Evolutionary conservation across 2,329 filamentous ascomycete genomes (phyloP).

Genomic region (Teratosphaeria destructans): DNA sequence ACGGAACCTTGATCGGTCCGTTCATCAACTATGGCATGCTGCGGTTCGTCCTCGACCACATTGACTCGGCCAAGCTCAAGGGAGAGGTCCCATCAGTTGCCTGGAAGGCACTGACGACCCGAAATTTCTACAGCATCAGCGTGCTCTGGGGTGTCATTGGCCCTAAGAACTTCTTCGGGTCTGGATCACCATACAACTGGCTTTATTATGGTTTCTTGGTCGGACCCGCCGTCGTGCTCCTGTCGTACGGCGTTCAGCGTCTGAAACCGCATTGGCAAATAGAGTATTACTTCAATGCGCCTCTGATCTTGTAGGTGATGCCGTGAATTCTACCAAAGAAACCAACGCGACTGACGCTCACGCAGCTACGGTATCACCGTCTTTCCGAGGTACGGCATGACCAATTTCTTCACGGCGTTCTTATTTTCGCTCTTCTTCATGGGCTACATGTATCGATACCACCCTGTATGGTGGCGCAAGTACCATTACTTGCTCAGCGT

Average conservation of each 20-base stretch:
- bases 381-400: conserved; percentile 7
- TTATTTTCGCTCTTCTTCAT: conserved; percentile 6
- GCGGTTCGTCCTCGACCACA: conserved; percentile 1
- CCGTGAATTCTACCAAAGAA: not conserved
- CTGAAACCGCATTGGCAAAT: conserved; percentile 7
- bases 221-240: conserved; percentile 5
- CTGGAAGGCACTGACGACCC: conserved; percentile 6
- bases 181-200: conserved; percentile 6
- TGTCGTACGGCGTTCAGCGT: conserved; percentile 6
- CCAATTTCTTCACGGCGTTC: conserved; percentile 4
- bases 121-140: conserved; percentile 12
- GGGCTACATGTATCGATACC: conserved; percentile 9
- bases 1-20: conserved; percentile 20
- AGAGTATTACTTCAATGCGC: conserved; percentile 6
- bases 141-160: conserved; percentile 30
- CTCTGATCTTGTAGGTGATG: conserved; percentile 4
- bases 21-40: conserved; percentile 7
- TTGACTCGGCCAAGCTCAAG: conserved; percentile 1
- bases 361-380: conserved; percentile 1
- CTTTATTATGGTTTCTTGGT: conserved; percentile 9
- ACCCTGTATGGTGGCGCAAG: conserved; percentile 8
- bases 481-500: conserved; percentile 8
- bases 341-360: not conserved
- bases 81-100: conserved; percentile 4
- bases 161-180: conserved; percentile 13